phyloP scores from a whole-genome alignment of 202 grass and related monocot genomes.

The Brachypodium distachyon region DNA sequence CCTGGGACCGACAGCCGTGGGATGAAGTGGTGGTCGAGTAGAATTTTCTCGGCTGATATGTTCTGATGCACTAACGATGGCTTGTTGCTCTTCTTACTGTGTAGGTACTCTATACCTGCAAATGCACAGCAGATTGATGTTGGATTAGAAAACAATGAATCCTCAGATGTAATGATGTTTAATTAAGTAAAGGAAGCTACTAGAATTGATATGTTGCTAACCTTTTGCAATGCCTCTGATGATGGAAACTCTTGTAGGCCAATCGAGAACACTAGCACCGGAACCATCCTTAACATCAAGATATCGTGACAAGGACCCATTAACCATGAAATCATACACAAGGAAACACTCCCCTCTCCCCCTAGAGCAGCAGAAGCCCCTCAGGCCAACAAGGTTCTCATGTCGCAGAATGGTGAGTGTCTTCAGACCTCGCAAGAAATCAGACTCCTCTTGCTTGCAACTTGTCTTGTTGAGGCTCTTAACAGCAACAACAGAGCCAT shows the following conservation, averaged over 20 bases:
- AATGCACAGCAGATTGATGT: background rate
- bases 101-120: conserved; percentile 82
- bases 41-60: conserved; percentile 85
- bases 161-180: background rate
- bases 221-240: conserved; percentile 89
- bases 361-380: conserved; percentile 89
- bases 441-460: conserved; percentile 89
- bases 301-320: conserved; percentile 59
- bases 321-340: conserved; percentile 77
- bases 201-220: conserved; percentile 11
- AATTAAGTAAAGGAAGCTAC: background rate
- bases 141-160: background rate
- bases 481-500: conserved; percentile 65
- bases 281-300: conserved; percentile 44
- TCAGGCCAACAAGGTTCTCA: conserved; percentile 72
- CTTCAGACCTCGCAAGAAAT: conserved; percentile 86
- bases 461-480: conserved; percentile 95
- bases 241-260: conserved; percentile 80
- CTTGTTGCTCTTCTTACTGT: conserved; percentile 58
- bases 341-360: conserved; percentile 84
- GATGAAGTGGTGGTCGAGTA: conserved; percentile 60
- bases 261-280: conserved; percentile 52
- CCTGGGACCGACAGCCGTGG: conserved; percentile 50
- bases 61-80: conserved; percentile 80
- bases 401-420: conserved; percentile 67